Conservation (phyloP, 805 yeast genomes). For the Brettanomyces sp. region DNA sequence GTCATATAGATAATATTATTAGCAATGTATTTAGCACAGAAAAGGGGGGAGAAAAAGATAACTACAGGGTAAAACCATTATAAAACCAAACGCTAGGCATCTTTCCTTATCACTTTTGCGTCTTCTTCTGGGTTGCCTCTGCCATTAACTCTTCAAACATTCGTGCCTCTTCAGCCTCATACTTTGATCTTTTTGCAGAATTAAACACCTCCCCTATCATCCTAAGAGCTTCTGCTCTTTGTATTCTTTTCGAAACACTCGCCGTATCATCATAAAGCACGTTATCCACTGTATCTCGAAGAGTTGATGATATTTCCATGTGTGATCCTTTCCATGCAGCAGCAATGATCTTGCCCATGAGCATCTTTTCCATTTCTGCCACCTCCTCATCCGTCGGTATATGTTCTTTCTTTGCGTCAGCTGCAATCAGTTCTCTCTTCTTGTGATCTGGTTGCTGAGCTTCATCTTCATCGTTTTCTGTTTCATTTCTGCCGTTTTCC, state of each 20-base stretch:
- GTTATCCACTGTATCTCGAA: constrained; percentile 73
- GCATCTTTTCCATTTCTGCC: constrained; percentile 69
- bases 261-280: constrained; percentile 63
- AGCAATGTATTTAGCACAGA: neutral
- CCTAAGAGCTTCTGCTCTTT: constrained; percentile 72
- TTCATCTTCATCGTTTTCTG: neutral
- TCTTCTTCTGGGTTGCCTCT: constrained; percentile 61
- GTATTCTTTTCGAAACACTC: constrained; percentile 49
- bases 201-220: constrained; percentile 64
- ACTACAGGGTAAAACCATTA: no score
- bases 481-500: no score
- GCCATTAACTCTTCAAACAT: constrained; percentile 89
- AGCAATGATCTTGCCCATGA: constrained; percentile 83
- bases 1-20: neutral
- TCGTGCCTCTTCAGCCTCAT: constrained; percentile 87
- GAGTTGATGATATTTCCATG: constrained; percentile 72
- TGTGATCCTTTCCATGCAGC: constrained; percentile 95
- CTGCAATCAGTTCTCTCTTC: constrained; percentile 17
- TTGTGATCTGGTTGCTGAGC: constrained; percentile 1
- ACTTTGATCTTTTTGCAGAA: constrained; percentile 61
- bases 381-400: constrained; percentile 43
- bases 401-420: constrained; percentile 16
- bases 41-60: neutral
- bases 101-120: constrained; percentile 32
- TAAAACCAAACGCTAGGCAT: no score